Evolutionary conservation across 116 monocot genomes (phyloP).

Genomic region (Dioscorea cayenensis): DNA sequence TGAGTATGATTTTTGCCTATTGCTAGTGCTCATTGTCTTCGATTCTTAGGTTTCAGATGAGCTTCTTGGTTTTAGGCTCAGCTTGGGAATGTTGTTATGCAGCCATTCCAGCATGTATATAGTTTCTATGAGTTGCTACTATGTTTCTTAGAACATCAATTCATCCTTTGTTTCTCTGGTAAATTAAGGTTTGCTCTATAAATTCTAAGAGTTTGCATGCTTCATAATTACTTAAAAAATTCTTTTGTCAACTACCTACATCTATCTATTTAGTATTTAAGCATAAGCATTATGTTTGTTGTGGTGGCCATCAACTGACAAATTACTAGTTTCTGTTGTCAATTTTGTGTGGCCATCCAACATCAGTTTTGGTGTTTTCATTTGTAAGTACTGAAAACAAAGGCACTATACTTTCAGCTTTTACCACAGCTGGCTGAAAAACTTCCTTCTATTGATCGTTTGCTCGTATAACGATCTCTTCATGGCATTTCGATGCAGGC

Average conservation of each 20-base stretch:
- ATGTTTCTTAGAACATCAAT: constrained; percentile 37
- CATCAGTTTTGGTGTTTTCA: constrained; percentile 78
- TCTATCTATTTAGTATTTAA: neutral
- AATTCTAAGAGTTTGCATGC: neutral
- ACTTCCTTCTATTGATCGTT: neutral
- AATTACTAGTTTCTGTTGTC: neutral
- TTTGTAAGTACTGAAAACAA: constrained; percentile 75
- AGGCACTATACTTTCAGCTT: constrained; percentile 27
- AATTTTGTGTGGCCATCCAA: neutral
- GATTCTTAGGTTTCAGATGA: neutral
- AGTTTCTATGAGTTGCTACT: no score
- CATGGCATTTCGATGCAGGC: constrained; percentile 31
- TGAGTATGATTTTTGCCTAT: neutral
- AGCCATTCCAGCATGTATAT: constrained; percentile 42
- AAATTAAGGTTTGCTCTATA: neutral
- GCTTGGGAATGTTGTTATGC: constrained; percentile 76
- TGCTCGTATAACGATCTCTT: neutral
- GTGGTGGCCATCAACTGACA: neutral
- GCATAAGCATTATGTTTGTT: neutral
- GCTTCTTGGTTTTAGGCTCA: constrained; percentile 35
- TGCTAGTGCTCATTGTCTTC: neutral
- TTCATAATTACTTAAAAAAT: neutral
- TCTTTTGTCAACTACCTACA: neutral
- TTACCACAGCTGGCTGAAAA: neutral
- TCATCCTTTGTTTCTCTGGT: neutral